Percentiles rank a stretch among this genome's conserved stretches.
Evolutionary conservation across 352 stramenopile species (phyloP).

Genomic region (Hyaloperonospora arabidopsidis): DNA sequence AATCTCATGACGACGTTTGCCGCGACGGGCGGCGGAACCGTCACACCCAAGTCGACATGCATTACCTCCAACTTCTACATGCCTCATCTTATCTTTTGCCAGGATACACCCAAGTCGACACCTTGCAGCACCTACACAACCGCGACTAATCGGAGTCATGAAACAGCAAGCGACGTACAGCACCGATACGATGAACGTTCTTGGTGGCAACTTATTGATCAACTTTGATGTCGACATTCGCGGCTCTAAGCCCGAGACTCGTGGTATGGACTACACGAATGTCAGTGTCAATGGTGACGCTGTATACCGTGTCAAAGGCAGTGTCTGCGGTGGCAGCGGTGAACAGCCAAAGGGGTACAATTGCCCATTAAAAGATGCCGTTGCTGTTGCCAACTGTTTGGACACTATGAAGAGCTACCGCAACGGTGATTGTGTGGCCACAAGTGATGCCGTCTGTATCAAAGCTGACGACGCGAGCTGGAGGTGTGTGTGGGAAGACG

Average conservation of each 20-base stretch:
- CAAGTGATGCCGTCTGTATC: slow-evolving; percentile 20
- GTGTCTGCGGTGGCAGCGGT: slow-evolving; percentile 28
- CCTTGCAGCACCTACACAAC: neutral
- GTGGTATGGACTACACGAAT: slow-evolving; percentile 20
- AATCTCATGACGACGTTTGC: neutral
- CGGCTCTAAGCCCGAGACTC: no score
- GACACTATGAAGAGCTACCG: slow-evolving; percentile 22
- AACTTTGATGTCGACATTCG: neutral
- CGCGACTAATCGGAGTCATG: neutral
- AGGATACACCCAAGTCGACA: neutral
- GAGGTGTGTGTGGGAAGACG: slow-evolving; percentile 24
- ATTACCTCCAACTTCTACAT: neutral
- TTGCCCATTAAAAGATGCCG: slow-evolving; percentile 29
- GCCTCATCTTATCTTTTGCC: neutral
- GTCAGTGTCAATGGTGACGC: slow-evolving; percentile 35
- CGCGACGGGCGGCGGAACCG: no score
- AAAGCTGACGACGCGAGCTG: slow-evolving; percentile 9
- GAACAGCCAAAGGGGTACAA: slow-evolving; percentile 17
- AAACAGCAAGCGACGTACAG: no score
- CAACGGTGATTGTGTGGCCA: slow-evolving; percentile 20
- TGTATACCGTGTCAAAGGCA: slow-evolving; percentile 33
- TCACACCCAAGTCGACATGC: no score
- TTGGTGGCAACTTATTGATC: neutral
- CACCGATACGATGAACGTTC: neutral
- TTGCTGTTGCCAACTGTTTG: slow-evolving; percentile 25